phyloP scores from a whole-genome alignment of 169 alveolate species.

The Plasmodium malariae region DNA sequence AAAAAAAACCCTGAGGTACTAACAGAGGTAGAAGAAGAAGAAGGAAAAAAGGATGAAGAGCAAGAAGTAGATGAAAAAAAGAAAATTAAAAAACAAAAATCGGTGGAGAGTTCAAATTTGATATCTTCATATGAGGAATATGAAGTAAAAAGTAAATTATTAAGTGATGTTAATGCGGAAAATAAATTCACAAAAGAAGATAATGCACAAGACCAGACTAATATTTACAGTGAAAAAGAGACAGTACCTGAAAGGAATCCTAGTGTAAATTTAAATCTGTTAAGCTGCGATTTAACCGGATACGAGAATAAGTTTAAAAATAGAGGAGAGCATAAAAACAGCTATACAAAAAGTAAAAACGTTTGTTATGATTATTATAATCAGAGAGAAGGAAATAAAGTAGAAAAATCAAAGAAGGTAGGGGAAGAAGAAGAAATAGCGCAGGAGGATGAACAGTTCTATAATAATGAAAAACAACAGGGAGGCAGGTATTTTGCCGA shows the following conservation, averaged over 20 bases:
- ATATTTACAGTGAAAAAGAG: conserved; percentile 1
- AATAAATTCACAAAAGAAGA: background rate
- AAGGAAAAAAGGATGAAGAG: background rate
- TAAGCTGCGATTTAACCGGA: background rate
- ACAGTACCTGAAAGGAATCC: background rate
- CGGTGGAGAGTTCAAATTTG: conserved; percentile 31
- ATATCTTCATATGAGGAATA: conserved; percentile 20
- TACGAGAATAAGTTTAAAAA: background rate
- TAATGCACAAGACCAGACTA: background rate
- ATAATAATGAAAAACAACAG: background rate
- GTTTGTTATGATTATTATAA: background rate
- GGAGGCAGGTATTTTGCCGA: background rate
- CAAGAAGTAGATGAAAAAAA: too few relatives aligned
- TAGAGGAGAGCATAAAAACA: background rate
- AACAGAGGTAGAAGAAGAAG: background rate
- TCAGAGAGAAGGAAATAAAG: background rate
- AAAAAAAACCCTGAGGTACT: background rate
- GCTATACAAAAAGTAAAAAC: background rate
- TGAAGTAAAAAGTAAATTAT: conserved; percentile 3
- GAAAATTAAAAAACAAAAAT: too few relatives aligned
- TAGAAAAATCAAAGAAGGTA: background rate
- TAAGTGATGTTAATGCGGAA: background rate
- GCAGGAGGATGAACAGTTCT: background rate
- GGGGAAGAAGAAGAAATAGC: conserved; percentile 4
- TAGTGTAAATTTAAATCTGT: background rate